Evolutionary conservation across 2,329 filamentous ascomycete genomes (phyloP), one percentile per base, ranked within the genome.

Genomic region (Sporothrix sp.): DNA sequence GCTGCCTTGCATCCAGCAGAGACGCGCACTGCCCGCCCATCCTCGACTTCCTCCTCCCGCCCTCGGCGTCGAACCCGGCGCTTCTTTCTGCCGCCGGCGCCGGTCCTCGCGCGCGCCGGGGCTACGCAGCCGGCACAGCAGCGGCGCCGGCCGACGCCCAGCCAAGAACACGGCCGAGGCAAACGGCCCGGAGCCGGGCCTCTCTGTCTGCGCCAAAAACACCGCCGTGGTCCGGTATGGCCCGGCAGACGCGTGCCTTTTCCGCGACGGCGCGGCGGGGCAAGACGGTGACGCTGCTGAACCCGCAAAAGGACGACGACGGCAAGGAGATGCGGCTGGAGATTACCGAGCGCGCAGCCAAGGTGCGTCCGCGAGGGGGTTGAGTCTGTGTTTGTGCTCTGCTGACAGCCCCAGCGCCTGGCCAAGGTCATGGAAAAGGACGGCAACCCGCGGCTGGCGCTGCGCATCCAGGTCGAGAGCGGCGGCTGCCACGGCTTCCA

Each of bases 401-500:
- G 7, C n/a, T 13, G 20, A 14, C 18, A 55, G 25, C 5, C 25
- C 25, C 58, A 81, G 78, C 85, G 89, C 32, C 79, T 96, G 28
- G 75, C 79, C 52, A 77, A 87, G 57, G 95, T 93, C 56, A 89
- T 87, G 75, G 62, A 68, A 33, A 79, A 81, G 58, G 82, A 86
- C 60, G 62, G 65, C 16, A 94, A 95, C 64, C 87, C 87, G 2
- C 74, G 85, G 61, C 79, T 95, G 28, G 87, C 89, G 21, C 76
- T 98, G n/a, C 86, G 91, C 48, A 86, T 98, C 58, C 84, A 86
- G 54, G 90, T 98, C 52, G 89, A 95, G 63, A 88, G 85, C 51
- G 93, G 93, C 56, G 93, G 93, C 51, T 98, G 93, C 66, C 93
- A 98, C 68, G 93, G 93, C 45, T 98, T 98, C 66, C 93, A 98